Evolutionary conservation across 192 early-diverging fungal species (phyloP).

Genomic region (Helicostylum pulchrum): DNA sequence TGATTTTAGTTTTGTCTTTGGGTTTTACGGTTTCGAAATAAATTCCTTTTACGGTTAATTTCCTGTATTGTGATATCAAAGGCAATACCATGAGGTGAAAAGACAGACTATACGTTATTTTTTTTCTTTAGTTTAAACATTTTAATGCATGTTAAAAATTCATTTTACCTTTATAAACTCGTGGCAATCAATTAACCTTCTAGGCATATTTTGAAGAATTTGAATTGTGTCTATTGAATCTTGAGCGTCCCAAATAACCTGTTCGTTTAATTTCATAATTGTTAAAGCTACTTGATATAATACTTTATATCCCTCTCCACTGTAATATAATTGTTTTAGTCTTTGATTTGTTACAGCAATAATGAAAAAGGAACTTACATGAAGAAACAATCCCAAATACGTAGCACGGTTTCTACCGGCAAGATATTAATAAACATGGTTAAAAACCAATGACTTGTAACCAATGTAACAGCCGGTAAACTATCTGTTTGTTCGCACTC

Average conservation of each 20-base stretch:
- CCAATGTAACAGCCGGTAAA: constrained; percentile 68
- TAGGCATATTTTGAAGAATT: constrained; percentile 54
- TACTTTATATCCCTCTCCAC: constrained; percentile 51
- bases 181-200: constrained; percentile 55
- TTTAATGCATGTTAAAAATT: not conserved
- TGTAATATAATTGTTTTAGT: no score
- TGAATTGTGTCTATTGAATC: constrained; percentile 58
- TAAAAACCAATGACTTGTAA: constrained; percentile 82
- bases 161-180: constrained; percentile 46
- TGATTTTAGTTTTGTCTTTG: not conserved
- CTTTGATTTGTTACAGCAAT: no score
- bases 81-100: constrained; percentile 9
- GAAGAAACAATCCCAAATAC: constrained; percentile 67
- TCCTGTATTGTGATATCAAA: constrained; percentile 10
- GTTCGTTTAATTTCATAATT: constrained; percentile 63
- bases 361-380: constrained; percentile 37
- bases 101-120: not conserved
- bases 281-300: constrained; percentile 69
- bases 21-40: constrained; percentile 11
- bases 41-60: constrained; percentile 5
- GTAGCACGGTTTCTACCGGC: constrained; percentile 65
- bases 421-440: constrained; percentile 77
- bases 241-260: constrained; percentile 49
- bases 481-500: constrained; percentile 44
- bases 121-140: not conserved